These are phyloP conservation scores for Candida endomychidarum DNA, from an alignment of 805 yeast genomes.

Conservation along the genomic window DNA sequence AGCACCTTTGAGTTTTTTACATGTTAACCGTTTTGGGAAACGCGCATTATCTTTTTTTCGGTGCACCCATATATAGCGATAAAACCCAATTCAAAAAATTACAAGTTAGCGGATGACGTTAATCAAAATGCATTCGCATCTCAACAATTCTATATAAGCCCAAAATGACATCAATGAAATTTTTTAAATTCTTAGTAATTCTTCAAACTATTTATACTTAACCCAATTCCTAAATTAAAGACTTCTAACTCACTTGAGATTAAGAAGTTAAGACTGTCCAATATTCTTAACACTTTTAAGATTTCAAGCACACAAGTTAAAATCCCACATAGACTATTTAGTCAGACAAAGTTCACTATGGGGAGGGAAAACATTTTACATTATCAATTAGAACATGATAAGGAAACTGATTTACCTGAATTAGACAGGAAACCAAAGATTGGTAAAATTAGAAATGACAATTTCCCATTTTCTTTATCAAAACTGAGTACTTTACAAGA, in stretches of 20 bases:
- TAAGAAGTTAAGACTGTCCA: neutral
- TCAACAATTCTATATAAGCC: constrained; percentile 8
- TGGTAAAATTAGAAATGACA: constrained; percentile 13
- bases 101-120: constrained; percentile 10
- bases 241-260: too few species aligned
- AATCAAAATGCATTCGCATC: constrained; percentile 5
- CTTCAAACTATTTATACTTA: neutral
- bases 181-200: neutral
- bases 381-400: constrained; percentile 41
- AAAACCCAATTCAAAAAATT: neutral
- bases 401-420: constrained; percentile 31
- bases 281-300: neutral
- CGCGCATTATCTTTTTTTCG: too few species aligned
- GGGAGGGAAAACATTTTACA: constrained; percentile 43
- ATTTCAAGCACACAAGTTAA: constrained; percentile 3
- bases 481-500: constrained; percentile 51
- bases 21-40: neutral
- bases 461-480: constrained; percentile 47
- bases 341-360: constrained; percentile 22
- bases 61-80: constrained; percentile 1
- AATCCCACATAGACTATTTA: constrained; percentile 5
- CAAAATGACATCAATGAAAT: constrained; percentile 7
- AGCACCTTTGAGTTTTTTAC: too few species aligned
- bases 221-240: too few species aligned
- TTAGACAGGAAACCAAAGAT: constrained; percentile 1